Conservation (phyloP, 1,284 basidiomycete species). For the Malassezia cuniculi region DNA sequence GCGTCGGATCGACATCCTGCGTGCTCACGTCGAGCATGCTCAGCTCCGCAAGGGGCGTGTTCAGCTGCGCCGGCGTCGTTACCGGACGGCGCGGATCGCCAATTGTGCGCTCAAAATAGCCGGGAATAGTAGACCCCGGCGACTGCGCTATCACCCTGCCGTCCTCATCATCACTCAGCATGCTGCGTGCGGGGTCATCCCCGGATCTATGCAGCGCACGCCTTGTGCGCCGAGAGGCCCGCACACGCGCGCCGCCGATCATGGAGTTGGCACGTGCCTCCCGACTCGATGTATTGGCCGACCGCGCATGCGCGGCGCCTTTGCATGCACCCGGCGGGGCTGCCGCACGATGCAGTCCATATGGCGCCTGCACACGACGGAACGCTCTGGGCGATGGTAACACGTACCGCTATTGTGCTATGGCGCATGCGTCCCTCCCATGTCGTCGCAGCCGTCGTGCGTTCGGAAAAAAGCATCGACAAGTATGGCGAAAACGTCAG, state of each 20-base stretch:
- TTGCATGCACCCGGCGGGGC: constrained; percentile 26
- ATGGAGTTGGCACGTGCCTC: too few relatives aligned
- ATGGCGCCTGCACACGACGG: constrained; percentile 25
- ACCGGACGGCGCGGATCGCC: constrained; percentile 13
- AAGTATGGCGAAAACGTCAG: constrained; percentile 34
- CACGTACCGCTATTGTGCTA: constrained; percentile 21
- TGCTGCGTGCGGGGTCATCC: too few relatives aligned
- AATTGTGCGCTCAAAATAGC: neutral
- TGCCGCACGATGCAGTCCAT: constrained; percentile 17
- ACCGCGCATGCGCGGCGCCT: constrained; percentile 31
- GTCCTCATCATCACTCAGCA: too few relatives aligned
- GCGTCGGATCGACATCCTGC: constrained; percentile 15
- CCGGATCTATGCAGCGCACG: too few relatives aligned
- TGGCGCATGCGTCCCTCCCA: constrained; percentile 36
- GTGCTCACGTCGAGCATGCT: constrained; percentile 4
- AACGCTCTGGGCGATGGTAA: constrained; percentile 29
- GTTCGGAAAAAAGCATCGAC: constrained; percentile 27
- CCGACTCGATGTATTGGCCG: constrained; percentile 39
- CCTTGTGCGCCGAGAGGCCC: too few relatives aligned
- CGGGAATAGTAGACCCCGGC: neutral
- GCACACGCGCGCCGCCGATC: too few relatives aligned
- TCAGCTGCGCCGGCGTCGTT: constrained; percentile 20
- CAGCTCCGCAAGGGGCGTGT: constrained; percentile 11
- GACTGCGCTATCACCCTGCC: too few relatives aligned
- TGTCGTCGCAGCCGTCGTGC: constrained; percentile 26